Evolutionary conservation across 129 eudicot genomes (phyloP).

Genomic region (Flaveria sonorensis): DNA sequence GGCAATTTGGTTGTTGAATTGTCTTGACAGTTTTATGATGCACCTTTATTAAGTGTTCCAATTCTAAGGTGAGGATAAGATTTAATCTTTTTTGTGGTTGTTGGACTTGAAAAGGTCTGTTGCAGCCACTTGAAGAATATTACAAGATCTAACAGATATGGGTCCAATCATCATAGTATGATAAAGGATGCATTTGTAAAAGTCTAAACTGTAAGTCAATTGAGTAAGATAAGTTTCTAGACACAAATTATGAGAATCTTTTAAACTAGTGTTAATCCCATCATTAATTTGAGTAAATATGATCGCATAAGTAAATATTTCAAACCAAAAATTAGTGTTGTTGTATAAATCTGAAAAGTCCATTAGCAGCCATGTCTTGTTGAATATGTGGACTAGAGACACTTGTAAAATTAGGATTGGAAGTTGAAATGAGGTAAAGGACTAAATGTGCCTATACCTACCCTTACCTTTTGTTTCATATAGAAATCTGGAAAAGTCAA

Average conservation of each 20-base stretch:
- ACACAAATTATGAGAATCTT: background rate
- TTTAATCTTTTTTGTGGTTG: constrained; percentile 32
- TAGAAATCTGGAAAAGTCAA: constrained; percentile 15
- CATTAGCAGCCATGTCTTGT: constrained; percentile 28
- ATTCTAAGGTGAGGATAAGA: too few species aligned
- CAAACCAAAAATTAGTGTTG: background rate
- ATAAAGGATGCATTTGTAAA: background rate
- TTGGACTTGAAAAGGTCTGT: constrained; percentile 31
- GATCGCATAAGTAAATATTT: background rate
- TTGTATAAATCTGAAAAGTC: constrained; percentile 25
- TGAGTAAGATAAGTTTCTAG: background rate
- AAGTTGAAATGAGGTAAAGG: constrained; percentile 25
- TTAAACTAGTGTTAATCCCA: background rate
- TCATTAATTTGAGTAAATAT: background rate
- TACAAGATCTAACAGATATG: constrained; percentile 19
- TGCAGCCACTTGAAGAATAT: constrained; percentile 29
- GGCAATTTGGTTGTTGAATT: constrained; percentile 27
- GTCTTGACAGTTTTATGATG: background rate
- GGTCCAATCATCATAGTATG: constrained; percentile 7
- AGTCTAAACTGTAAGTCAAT: background rate
- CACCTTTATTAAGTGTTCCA: too few species aligned
- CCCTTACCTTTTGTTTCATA: constrained; percentile 10
- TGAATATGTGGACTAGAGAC: constrained; percentile 16
- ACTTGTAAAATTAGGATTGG: constrained; percentile 11
- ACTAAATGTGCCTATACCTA: constrained; percentile 33